Evolutionary conservation across 2,329 filamentous ascomycete genomes (phyloP).

Genomic region (Colletotrichum sp.): DNA sequence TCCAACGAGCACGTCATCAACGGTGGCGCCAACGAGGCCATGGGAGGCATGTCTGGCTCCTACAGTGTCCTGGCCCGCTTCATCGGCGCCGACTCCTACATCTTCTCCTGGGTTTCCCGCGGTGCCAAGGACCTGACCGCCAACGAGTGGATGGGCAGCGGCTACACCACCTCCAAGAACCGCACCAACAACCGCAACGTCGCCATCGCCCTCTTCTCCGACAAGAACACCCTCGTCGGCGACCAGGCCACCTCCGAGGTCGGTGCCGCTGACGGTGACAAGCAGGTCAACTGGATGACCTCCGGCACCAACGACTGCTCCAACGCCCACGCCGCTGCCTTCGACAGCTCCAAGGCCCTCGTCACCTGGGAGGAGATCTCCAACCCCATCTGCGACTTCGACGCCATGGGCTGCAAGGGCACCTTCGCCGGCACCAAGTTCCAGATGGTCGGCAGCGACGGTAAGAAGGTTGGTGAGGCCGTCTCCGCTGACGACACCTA

Average conservation of each 20-base stretch:
- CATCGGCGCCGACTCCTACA: conserved; percentile 54
- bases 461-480: conserved; percentile 55
- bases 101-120: conserved; percentile 68
- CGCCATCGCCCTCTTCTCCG: conserved; percentile 60
- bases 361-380: conserved; percentile 68
- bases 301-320: conserved; percentile 54
- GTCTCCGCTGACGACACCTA: conserved; percentile 57
- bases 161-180: conserved; percentile 57
- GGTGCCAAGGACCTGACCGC: conserved; percentile 58
- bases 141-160: conserved; percentile 63
- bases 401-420: conserved; percentile 66
- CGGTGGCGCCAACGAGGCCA: conserved; percentile 60
- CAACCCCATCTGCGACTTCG: conserved; percentile 56
- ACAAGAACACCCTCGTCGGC: conserved; percentile 62
- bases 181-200: conserved; percentile 65
- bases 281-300: conserved; percentile 66
- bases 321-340: conserved; percentile 63
- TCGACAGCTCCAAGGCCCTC: conserved; percentile 56
- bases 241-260: conserved; percentile 58
- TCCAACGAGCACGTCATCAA: conserved; percentile 68
- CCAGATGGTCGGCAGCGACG: conserved; percentile 59
- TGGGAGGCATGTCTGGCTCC: conserved; percentile 68
- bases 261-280: conserved; percentile 57
- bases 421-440: conserved; percentile 63
- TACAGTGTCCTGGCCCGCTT: conserved; percentile 64